Evolutionary conservation across 163 green algal genomes (phyloP).

Genomic region (Coccomyxa subellipsoidea): DNA sequence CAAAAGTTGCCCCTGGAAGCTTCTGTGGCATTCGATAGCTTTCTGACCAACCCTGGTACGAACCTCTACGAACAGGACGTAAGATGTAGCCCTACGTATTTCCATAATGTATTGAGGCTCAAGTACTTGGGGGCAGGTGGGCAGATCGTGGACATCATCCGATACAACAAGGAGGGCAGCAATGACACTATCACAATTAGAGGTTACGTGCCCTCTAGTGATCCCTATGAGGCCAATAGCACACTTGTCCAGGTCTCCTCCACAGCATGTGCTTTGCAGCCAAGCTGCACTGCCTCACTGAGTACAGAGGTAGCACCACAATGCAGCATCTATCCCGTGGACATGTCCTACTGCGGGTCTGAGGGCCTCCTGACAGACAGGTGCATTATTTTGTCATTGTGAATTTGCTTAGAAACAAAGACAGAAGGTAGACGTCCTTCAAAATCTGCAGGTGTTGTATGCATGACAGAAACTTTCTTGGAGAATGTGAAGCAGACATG

Average conservation of each 20-base stretch:
- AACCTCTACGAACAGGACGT: neutral
- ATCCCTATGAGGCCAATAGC: neutral
- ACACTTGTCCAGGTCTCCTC: neutral
- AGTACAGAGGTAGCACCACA: neutral
- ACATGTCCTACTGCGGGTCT: conserved; percentile 9
- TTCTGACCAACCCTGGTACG: neutral
- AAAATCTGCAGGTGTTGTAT: neutral
- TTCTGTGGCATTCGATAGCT: neutral
- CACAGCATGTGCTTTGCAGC: neutral
- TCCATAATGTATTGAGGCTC: neutral
- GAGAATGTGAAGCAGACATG: too few species aligned
- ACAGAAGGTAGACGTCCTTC: neutral
- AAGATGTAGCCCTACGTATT: neutral
- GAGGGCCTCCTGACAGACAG: conserved; percentile 5
- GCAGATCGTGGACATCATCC: neutral
- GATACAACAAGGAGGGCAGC: too few species aligned
- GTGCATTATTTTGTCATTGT: neutral
- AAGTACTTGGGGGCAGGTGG: neutral
- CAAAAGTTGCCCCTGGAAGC: neutral
- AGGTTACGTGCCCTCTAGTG: neutral
- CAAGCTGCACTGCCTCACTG: neutral
- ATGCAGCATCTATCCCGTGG: neutral
- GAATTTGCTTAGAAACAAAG: neutral
- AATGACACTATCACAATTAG: neutral
- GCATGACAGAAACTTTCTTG: too few species aligned